Evolutionary conservation across 495 filamentous ascomycete genomes (phyloP), one percentile per base, ranked within the genome.

Genomic region (Amphirosellinia nigrospora): DNA sequence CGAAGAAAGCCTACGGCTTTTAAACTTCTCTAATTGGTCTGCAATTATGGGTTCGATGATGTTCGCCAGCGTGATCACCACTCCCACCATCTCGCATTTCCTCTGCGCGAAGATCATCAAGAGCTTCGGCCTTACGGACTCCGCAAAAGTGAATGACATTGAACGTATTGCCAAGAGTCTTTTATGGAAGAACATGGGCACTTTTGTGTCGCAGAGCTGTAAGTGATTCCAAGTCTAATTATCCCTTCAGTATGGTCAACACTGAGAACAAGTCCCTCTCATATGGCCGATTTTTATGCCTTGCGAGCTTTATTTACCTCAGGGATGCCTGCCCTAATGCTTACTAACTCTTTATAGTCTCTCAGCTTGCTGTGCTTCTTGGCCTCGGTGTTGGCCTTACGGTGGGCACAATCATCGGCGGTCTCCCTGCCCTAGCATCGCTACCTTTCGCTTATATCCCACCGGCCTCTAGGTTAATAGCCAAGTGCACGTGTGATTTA

Each of bases 31-130:
- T 34, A 70, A 70, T 26, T 70, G 68, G 68, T 70, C 68, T n/a
- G 8, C 58, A 23, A 15, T 70, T 39, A 70, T 70, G 68, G 68
- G 68, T 19, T 70, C 68, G 39, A 64, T 64, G 68, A 70, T 70
- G 68, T 64, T 70, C 50, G 64, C 68, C 19, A 70, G 68, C 39
- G 10, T 70, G n/a, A 10, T 70, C 46, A 70, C 68, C 2, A 64
- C 68, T 4, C 68, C 68, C 11, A 70, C 68, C 8, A 70, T 70
- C 41, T 70, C 68, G 26, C 68, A 70, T n/a, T 70, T 70, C 60
- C 68, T 70, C n/a, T 70, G 68, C 50, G n/a, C 68, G 16, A 70
- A 36, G 39, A 70, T 70, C 21, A 70, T 70, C 48, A 70, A 64
- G 34, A 56, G 59, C 39, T 70, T 70, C 7, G 68, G 68, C 4